Evolutionary conservation across 139 green algal species (phyloP), one percentile per base, ranked within the genome.

Genomic region (Diplosphaera chodatii): DNA sequence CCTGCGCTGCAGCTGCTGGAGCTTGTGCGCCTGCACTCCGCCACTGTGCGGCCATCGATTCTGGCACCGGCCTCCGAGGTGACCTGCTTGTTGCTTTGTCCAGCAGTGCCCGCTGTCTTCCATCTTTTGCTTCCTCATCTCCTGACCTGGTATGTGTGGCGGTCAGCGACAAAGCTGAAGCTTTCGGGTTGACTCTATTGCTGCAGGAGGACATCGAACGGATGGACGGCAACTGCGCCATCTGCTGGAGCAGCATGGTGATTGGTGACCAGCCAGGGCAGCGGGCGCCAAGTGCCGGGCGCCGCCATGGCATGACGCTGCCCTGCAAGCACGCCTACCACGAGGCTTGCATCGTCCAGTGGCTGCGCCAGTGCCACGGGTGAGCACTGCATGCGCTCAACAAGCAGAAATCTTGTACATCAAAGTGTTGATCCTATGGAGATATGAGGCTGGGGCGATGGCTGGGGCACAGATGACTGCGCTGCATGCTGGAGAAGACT

Each of bases 321-420:
- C 70, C 76, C 3, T 95, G 90, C 64, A 76, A 87, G 25, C 90
- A 95, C 69, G 89, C 86, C 22, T 95, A 87, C 76, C 90, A 95
- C 72, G 59, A 83, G 20, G 73, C 71, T n/a, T 95, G 90, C 83
- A 80, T 95, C 55, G 68, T 72, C 34, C 84, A 90, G 68, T 95
- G 90, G 90, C 75, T 95, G 73, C 75, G 83, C 37, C 89, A 93
- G 81, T 95, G 90, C 76, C 82, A 87, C 72, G 81, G 55, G 81
- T 84, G 72, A 75, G n/a, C n/a, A n/a, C n/a, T n/a, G n/a, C n/a
- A n/a, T n/a, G n/a, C n/a, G n/a, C n/a, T n/a, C n/a, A n/a, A n/a
- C n/a, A n/a, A n/a, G n/a, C n/a, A n/a, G n/a, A n/a, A n/a, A n/a
- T n/a, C n/a, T n/a, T n/a, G n/a, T n/a, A n/a, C n/a, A 48, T 20